Conservation (phyloP, 1,284 basidiomycete species). For the Sporisorium exsertum region DNA sequence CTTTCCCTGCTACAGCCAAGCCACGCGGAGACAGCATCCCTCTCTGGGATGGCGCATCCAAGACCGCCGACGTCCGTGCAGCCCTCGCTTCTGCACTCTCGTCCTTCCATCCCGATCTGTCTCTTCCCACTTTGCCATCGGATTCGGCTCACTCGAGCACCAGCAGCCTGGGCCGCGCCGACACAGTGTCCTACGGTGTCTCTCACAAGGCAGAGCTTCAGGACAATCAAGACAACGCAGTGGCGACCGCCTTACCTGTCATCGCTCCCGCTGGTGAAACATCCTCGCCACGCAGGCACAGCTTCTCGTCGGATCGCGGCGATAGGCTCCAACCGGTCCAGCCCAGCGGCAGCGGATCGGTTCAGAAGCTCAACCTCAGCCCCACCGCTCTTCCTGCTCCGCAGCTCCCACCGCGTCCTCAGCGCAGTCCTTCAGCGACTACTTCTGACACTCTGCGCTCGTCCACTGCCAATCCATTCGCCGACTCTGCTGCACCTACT, state of each 20-base stretch:
- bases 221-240: constrained; percentile 9
- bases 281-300: constrained; percentile 17
- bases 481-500: constrained; percentile 21
- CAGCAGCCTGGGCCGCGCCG: constrained; percentile 34
- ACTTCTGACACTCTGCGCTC: constrained; percentile 27
- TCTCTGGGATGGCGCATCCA: constrained; percentile 52
- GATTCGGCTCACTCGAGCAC: constrained; percentile 15
- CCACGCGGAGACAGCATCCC: constrained; percentile 34
- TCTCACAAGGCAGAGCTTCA: constrained; percentile 46
- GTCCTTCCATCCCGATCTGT: constrained; percentile 33
- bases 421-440: constrained; percentile 28
- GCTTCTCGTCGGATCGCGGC: constrained; percentile 21
- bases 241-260: not conserved
- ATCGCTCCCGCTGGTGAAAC: not conserved
- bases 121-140: constrained; percentile 34
- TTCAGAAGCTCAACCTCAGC: constrained; percentile 44
- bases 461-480: constrained; percentile 32
- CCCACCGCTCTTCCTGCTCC: constrained; percentile 43
- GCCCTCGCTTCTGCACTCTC: constrained; percentile 53
- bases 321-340: constrained; percentile 20
- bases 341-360: constrained; percentile 12
- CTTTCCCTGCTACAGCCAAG: constrained; percentile 45
- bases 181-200: constrained; percentile 43
- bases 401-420: constrained; percentile 40
- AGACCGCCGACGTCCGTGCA: constrained; percentile 56